These are phyloP conservation scores for Mucor racemosus DNA, from an alignment of 371 early-diverging fungal genomes.

Conservation along the genomic window DNA sequence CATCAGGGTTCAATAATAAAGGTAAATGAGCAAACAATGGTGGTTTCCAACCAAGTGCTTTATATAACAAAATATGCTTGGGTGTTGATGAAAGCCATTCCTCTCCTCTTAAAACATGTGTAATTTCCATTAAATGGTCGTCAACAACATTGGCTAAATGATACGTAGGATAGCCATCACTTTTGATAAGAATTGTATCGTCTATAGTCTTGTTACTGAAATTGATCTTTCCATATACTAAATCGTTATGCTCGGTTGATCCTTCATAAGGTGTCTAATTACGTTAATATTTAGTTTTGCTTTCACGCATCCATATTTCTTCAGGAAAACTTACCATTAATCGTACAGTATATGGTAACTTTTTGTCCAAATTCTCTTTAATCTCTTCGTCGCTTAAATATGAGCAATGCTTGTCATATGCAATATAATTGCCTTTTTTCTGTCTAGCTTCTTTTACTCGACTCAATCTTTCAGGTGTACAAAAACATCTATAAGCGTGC, in stretches of 20 bases:
- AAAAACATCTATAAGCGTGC: conserved; percentile 93
- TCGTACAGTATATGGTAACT: conserved; percentile 73
- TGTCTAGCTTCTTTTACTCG: conserved; percentile 60
- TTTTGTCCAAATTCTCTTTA: conserved; percentile 55
- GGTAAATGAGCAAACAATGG: conserved; percentile 91
- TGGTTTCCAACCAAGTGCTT: conserved; percentile 79
- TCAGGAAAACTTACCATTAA: conserved; percentile 58
- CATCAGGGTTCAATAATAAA: conserved; percentile 82
- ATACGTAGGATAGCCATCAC: conserved; percentile 94
- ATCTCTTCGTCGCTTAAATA: conserved; percentile 68
- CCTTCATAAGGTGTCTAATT: conserved; percentile 64
- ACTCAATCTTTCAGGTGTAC: conserved; percentile 75
- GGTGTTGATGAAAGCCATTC: conserved; percentile 96
- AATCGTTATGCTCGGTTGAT: conserved; percentile 68
- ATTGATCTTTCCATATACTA: conserved; percentile 75
- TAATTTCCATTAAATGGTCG: conserved; percentile 89
- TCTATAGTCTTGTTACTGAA: conserved; percentile 80
- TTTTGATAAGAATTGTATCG: conserved; percentile 89
- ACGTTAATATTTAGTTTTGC: background rate
- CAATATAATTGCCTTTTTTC: conserved; percentile 62
- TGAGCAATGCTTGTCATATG: conserved; percentile 86
- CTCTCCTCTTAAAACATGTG: conserved; percentile 93
- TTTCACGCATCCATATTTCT: too few relatives aligned
- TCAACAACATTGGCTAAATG: conserved; percentile 96
- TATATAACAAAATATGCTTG: conserved; percentile 85